Evolutionary conservation across 2,329 filamentous ascomycete genomes (phyloP), one percentile per base, ranked within the genome.

Genomic region (Leptosphaerulina australis): DNA sequence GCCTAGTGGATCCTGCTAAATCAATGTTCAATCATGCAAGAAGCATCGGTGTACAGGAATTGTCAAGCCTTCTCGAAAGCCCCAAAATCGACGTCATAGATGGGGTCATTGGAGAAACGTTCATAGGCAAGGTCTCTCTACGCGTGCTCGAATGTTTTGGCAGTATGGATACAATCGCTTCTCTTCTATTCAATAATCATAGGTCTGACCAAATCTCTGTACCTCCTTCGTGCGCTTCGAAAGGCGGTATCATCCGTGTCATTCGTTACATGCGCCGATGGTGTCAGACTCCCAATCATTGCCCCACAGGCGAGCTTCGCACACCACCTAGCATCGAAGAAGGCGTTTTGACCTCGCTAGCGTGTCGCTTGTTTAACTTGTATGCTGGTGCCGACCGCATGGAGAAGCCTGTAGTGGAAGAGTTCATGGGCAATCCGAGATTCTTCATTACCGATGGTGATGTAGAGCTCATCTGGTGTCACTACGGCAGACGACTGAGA

Each of bases 221-320:
- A 5, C 31, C 33, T 21, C n/a, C 41, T 2, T n/a, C 33, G 6
- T 15, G 29, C 10, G 37, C 37, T 8, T 35, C 34, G 2, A 35
- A 26, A 20, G 20, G 25, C 5, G 52, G 41, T 2, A 24, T 50
- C 8, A 14, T 35, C 4, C 29, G 43, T 4, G 43, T 51, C 9
- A 25, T 55, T 8, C 25, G 47, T 12, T 55, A 46, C 22, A 55
- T 55, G 47, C 38, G 35, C 9, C 41, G 43, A 18, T 50, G 41
- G 28, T 51, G 52, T 21, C 30, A 30, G 2, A 4, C 20, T 10
- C 18, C 25, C 0, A 33, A 29, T 12, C 22, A 29, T 12, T 18
- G 25, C 8, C 25, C 28, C 2, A 38, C 25, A 2, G 37, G 41
- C 5, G 47, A 50, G 12, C 22, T 55, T 3, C 22, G n/a, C 3